Base-by-base conservation (phyloP, 2,329 filamentous ascomycete species). In the Talaromyces islandicus region DNA sequence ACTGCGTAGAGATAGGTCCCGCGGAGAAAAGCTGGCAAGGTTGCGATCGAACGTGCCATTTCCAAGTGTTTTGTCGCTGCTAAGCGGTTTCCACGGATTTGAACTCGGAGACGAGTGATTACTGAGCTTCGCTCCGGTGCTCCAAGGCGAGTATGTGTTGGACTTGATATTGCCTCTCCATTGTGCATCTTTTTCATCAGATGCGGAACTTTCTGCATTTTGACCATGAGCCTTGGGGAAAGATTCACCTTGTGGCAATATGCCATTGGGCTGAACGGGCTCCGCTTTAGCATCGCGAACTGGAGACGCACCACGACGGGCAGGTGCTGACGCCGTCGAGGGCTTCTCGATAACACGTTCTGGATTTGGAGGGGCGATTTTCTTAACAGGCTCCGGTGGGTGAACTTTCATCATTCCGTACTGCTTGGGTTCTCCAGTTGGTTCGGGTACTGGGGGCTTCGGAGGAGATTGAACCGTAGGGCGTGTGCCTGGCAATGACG, bases 361-460 rank as follows among this genome's bases (percentile, higher is more conserved):
- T 46, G 17, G 43, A 60, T 68, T 70, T 27, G 71, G 69, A 52
- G 71, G 67, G 51, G 73, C 70, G 48, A 78, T 65, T 65, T 76
- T 79, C 66, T 78, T 79, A 29, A 83, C 79, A 6, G 80, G 73
- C 60, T 84, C 81, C 29, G 83, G 77, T 65, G 82, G 81, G 67
- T 85, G 83, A 10, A 85, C 80, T 70, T 84, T 85, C 79, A 85
- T 85, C 80, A 85, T 80, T 50, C 83, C 83, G 70, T 85, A 85
- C 66, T 85, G 83, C 60, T 83, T 82, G 25, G 83, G 79, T 63
- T 81, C 82, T 32, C 82, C 82, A 58, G 79, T 81, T 14, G 83
- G 80, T 59, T 83, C 80, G 7, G 83, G 83, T 27, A 84, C 78
- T 38, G 83, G 83, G 41, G 83, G 83, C 65, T 85, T 85, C 1